phyloP scores from a whole-genome alignment of 495 filamentous ascomycete species.

The Lepraria neglecta region DNA sequence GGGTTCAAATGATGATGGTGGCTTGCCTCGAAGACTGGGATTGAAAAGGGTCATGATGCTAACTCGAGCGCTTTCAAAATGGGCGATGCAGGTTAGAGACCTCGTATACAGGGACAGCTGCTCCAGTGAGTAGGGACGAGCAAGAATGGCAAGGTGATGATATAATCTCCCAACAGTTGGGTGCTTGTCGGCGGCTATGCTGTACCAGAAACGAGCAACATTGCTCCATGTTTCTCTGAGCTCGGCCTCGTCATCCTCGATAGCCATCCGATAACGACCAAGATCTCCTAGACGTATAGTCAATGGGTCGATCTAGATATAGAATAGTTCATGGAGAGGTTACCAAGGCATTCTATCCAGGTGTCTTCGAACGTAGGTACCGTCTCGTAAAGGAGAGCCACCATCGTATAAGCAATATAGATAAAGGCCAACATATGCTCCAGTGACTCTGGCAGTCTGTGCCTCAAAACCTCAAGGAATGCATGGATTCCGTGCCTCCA shows the following conservation, averaged over 20 bases:
- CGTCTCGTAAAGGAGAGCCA: slow-evolving; percentile 46
- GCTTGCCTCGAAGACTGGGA: slow-evolving; percentile 46
- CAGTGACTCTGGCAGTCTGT: slow-evolving; percentile 39
- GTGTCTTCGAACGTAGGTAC: slow-evolving; percentile 64
- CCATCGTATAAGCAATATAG: slow-evolving; percentile 48
- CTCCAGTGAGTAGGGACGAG: slow-evolving; percentile 63
- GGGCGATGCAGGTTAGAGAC: slow-evolving; percentile 41
- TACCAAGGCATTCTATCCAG: slow-evolving; percentile 74
- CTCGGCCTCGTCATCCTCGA: slow-evolving; percentile 46
- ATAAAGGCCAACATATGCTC: slow-evolving; percentile 50
- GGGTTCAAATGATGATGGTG: too few relatives aligned
- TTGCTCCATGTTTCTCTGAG: slow-evolving; percentile 73
- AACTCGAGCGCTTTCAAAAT: slow-evolving; percentile 56
- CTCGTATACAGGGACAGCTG: slow-evolving; percentile 70
- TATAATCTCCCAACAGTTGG: slow-evolving; percentile 69
- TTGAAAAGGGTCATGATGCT: slow-evolving; percentile 66
- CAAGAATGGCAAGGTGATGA: slow-evolving; percentile 79
- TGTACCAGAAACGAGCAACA: slow-evolving; percentile 75
- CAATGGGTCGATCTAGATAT: neutral
- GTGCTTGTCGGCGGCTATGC: slow-evolving; percentile 61
- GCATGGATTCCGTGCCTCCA: slow-evolving; percentile 49
- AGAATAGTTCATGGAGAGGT: neutral
- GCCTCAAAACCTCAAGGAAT: slow-evolving; percentile 43
- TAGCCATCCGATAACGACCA: slow-evolving; percentile 46
- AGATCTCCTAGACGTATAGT: slow-evolving; percentile 30